phyloP scores from a whole-genome alignment of 768 basidiomycete species.

The Russula vinacea region DNA sequence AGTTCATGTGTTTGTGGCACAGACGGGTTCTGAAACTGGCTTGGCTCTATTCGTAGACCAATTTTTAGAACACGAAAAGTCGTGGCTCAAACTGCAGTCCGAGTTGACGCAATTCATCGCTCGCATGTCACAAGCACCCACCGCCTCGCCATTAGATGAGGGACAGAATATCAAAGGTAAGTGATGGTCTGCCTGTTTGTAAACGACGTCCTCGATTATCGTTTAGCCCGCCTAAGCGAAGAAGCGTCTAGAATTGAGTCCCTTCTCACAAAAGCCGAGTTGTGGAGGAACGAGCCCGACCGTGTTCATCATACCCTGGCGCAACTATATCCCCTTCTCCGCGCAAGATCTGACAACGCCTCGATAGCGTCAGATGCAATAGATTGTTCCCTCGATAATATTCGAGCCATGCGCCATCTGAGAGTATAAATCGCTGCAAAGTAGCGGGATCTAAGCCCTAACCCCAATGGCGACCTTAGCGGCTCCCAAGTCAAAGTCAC shows the following conservation, averaged over 20 bases:
- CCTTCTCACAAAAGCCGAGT: conserved; percentile 13
- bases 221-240: conserved; percentile 15
- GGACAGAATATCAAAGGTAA: conserved; percentile 17
- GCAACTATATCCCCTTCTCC: conserved; percentile 17
- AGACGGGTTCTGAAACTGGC: conserved; percentile 9
- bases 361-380: conserved; percentile 22
- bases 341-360: conserved; percentile 21
- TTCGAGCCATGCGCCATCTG: conserved; percentile 7
- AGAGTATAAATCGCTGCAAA: conserved; percentile 4
- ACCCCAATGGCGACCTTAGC: conserved; percentile 8
- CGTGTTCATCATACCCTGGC: conserved; percentile 1
- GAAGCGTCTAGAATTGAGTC: conserved; percentile 10
- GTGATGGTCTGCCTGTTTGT: not conserved
- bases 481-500: not conserved
- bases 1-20: not conserved
- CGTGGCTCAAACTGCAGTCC: conserved; percentile 17
- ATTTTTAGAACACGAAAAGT: conserved; percentile 28
- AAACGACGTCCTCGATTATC: not conserved
- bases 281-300: conserved; percentile 3
- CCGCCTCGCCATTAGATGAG: conserved; percentile 11
- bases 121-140: conserved; percentile 18
- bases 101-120: conserved; percentile 18
- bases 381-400: conserved; percentile 25
- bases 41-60: conserved; percentile 18
- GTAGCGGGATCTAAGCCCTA: conserved; percentile 13